Percentiles rank a stretch among this genome's conserved stretches.
Evolutionary conservation across 2,329 filamentous ascomycete genomes (phyloP).

Genomic region (Celoporthe dispersa): DNA sequence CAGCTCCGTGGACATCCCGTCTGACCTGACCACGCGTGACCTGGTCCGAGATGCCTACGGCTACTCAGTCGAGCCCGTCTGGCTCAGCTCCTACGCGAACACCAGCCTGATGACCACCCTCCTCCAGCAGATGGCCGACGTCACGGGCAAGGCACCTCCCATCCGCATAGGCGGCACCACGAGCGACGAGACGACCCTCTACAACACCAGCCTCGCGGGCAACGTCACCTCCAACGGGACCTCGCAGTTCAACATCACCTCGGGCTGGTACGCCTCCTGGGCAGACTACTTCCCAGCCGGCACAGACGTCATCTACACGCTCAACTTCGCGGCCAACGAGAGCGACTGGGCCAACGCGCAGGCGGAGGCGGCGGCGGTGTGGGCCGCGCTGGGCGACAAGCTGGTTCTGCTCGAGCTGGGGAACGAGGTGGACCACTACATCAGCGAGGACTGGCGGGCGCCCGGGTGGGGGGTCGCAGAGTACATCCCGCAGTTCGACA

Average conservation of each 20-base stretch:
- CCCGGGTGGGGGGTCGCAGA: slow-evolving; percentile 36
- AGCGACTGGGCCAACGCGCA: slow-evolving; percentile 28
- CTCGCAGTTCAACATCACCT: slow-evolving; percentile 40
- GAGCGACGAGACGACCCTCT: slow-evolving; percentile 40
- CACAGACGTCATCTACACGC: slow-evolving; percentile 40
- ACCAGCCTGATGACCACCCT: slow-evolving; percentile 37
- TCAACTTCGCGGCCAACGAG: slow-evolving; percentile 40
- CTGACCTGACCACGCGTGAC: slow-evolving; percentile 34
- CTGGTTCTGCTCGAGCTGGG: slow-evolving; percentile 41
- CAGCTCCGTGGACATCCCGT: slow-evolving; percentile 34
- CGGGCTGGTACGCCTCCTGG: slow-evolving; percentile 40
- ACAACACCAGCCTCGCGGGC: slow-evolving; percentile 33
- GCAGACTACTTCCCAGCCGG: slow-evolving; percentile 39
- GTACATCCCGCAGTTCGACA: slow-evolving; percentile 41
- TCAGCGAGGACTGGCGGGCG: slow-evolving; percentile 41
- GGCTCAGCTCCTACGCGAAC: slow-evolving; percentile 38
- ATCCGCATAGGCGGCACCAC: slow-evolving; percentile 43
- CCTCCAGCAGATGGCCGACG: slow-evolving; percentile 34
- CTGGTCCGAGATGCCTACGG: slow-evolving; percentile 39
- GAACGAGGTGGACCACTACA: slow-evolving; percentile 44
- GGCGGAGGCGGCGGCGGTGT: slow-evolving; percentile 36
- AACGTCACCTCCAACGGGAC: slow-evolving; percentile 36
- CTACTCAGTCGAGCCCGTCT: slow-evolving; percentile 42
- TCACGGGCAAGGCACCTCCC: slow-evolving; percentile 39
- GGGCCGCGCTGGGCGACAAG: slow-evolving; percentile 36